These are phyloP conservation scores for Colletotrichum sp. DNA, from an alignment of 2,329 filamentous ascomycete genomes.

Conservation along the genomic window DNA sequence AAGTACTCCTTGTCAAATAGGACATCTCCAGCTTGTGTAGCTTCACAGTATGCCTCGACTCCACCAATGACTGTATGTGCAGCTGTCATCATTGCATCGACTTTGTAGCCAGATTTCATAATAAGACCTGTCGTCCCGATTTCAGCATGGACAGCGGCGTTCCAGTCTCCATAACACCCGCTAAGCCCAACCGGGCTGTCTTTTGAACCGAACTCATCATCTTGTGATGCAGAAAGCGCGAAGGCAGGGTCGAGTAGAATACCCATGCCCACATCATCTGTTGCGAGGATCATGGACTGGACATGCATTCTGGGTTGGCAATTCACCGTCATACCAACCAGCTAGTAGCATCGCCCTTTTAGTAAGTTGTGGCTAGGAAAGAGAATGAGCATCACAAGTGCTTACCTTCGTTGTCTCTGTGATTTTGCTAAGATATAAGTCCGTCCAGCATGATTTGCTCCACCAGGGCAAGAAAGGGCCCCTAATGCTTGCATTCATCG, in stretches of 20 bases:
- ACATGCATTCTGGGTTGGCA: slow-evolving; percentile 37
- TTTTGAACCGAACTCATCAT: slow-evolving; percentile 27
- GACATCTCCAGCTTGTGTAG: slow-evolving; percentile 25
- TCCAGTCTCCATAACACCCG: slow-evolving; percentile 31
- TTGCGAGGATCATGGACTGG: slow-evolving; percentile 42
- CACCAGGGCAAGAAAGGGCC: slow-evolving; percentile 41
- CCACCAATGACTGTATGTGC: slow-evolving; percentile 22
- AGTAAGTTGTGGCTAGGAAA: background rate
- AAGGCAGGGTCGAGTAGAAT: slow-evolving; percentile 35
- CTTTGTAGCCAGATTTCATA: slow-evolving; percentile 32
- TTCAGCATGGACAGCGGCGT: slow-evolving; percentile 33
- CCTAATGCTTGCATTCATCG: slow-evolving; percentile 38
- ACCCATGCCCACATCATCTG: slow-evolving; percentile 39
- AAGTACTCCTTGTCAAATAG: slow-evolving; percentile 32
- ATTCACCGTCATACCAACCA: slow-evolving; percentile 41
- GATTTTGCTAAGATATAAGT: slow-evolving; percentile 34
- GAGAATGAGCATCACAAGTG: background rate
- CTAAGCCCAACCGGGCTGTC: slow-evolving; percentile 31
- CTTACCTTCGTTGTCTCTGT: slow-evolving; percentile 33
- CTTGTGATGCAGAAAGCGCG: slow-evolving; percentile 17
- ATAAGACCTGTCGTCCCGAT: slow-evolving; percentile 34
- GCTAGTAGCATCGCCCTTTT: slow-evolving; percentile 23
- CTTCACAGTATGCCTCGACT: background rate
- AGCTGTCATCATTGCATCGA: slow-evolving; percentile 36
- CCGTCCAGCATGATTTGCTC: slow-evolving; percentile 38